phyloP scores from a whole-genome alignment of 202 grass and related monocot species.

The Digitaria exilis region DNA sequence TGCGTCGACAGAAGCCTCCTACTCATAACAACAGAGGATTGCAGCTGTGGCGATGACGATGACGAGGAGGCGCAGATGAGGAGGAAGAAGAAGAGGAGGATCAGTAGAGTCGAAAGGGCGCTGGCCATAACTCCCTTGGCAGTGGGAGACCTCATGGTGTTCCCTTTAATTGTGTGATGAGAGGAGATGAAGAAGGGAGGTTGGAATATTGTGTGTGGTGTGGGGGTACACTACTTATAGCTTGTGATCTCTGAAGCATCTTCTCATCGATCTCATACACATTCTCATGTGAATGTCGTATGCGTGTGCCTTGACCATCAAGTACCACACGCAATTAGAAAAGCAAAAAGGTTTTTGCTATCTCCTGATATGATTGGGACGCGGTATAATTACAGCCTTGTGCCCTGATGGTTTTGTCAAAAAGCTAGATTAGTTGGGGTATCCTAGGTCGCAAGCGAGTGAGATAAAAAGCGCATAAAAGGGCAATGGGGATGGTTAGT shows the following conservation, averaged over 20 bases:
- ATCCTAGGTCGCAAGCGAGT: background rate
- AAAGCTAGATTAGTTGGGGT: conserved; percentile 23
- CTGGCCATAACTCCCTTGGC: conserved; percentile 15
- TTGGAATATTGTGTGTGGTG: conserved; percentile 20
- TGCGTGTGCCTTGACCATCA: conserved; percentile 23
- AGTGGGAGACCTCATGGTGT: conserved; percentile 30
- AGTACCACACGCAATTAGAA: conserved; percentile 9
- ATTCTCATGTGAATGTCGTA: conserved; percentile 42
- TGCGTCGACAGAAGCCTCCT: conserved; percentile 19
- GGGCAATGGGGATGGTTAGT: conserved; percentile 4
- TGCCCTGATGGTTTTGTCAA: conserved; percentile 35
- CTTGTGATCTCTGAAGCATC: conserved; percentile 26
- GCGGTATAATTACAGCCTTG: conserved; percentile 7
- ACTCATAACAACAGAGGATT: background rate
- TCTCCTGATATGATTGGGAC: conserved; percentile 22
- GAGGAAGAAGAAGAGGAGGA: conserved; percentile 18
- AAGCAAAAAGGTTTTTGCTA: background rate
- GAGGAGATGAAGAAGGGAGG: background rate
- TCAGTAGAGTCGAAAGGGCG: conserved; percentile 27
- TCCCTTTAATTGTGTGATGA: background rate
- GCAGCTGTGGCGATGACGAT: background rate
- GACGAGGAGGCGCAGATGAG: conserved; percentile 12
- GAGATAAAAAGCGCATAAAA: conserved; percentile 29
- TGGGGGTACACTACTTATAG: conserved; percentile 35
- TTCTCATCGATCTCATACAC: background rate